Conservation (phyloP, 345 rosid species). For the Populus ilicifolia region DNA sequence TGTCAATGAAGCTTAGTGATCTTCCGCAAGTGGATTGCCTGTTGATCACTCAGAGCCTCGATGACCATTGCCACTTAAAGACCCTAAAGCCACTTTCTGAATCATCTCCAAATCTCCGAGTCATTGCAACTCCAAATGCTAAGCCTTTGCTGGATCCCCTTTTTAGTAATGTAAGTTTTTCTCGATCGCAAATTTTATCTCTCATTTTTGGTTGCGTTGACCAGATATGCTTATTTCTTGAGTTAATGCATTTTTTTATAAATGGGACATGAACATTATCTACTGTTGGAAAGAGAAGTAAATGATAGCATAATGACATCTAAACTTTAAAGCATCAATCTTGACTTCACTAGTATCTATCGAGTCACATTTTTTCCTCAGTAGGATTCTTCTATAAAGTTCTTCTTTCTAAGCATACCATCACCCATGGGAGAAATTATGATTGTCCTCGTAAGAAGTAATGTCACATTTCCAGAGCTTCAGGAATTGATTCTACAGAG, state of each 20-base stretch:
- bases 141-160: slow-evolving; percentile 80
- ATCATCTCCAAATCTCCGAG: slow-evolving; percentile 52
- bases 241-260: not conserved
- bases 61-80: slow-evolving; percentile 90
- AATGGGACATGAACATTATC: not conserved
- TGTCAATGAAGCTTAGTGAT: slow-evolving; percentile 68
- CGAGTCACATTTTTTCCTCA: not conserved
- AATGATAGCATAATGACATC: not conserved
- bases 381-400: not conserved
- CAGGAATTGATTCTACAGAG: not conserved
- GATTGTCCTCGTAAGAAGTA: not conserved
- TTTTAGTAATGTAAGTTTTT: slow-evolving; percentile 55
- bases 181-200: not conserved
- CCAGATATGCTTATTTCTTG: not conserved
- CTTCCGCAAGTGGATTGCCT: slow-evolving; percentile 72
- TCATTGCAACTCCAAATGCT: slow-evolving; percentile 87
- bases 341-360: not conserved
- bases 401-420: not conserved
- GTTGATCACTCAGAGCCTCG: slow-evolving; percentile 92
- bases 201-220: not conserved
- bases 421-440: not conserved
- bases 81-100: slow-evolving; percentile 67
- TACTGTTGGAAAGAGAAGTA: not conserved
- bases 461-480: not conserved
- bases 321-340: not conserved